phyloP scores from a whole-genome alignment of 306 rosid genomes.

The Trifolium repens region DNA sequence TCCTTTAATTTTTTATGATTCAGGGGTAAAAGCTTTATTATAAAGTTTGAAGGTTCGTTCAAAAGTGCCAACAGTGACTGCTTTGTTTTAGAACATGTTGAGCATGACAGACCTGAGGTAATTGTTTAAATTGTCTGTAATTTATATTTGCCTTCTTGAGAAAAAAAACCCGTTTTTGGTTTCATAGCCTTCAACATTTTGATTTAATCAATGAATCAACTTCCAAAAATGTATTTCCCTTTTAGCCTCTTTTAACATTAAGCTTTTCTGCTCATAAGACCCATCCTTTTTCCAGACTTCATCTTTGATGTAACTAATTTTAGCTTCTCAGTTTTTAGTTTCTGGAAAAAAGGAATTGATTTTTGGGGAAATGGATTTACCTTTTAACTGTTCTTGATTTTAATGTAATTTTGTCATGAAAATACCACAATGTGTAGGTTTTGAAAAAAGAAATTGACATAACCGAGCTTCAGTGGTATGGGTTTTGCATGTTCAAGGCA shows the following conservation, averaged over 20 bases:
- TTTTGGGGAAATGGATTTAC: slow-evolving; percentile 26
- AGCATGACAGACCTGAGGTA: slow-evolving; percentile 96
- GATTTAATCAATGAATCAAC: slow-evolving; percentile 12
- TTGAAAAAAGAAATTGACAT: slow-evolving; percentile 78
- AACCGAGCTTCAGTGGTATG: slow-evolving; percentile 77
- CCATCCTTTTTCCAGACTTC: slow-evolving; percentile 1
- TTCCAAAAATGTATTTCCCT: slow-evolving; percentile 3
- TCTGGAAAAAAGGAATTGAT: slow-evolving; percentile 57
- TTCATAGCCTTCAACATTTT: background rate
- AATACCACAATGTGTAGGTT: slow-evolving; percentile 53
- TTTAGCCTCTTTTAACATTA: slow-evolving; percentile 10
- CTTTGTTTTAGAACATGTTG: slow-evolving; percentile 80
- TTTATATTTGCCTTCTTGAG: slow-evolving; percentile 24
- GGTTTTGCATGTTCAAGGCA: slow-evolving; percentile 83
- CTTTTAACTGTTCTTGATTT: slow-evolving; percentile 7
- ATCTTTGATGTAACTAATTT: slow-evolving; percentile 13
- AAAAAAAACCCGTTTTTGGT: background rate
- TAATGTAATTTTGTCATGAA: slow-evolving; percentile 1
- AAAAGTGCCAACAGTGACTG: slow-evolving; percentile 57
- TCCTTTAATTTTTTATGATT: slow-evolving; percentile 32
- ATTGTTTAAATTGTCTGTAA: slow-evolving; percentile 8
- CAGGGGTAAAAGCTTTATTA: slow-evolving; percentile 69
- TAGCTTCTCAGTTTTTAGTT: slow-evolving; percentile 45
- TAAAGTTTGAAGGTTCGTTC: slow-evolving; percentile 62
- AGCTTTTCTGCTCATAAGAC: slow-evolving; percentile 23